Evolutionary conservation across 495 filamentous ascomycete genomes (phyloP).

Genomic region (Amniculicola lignicola): DNA sequence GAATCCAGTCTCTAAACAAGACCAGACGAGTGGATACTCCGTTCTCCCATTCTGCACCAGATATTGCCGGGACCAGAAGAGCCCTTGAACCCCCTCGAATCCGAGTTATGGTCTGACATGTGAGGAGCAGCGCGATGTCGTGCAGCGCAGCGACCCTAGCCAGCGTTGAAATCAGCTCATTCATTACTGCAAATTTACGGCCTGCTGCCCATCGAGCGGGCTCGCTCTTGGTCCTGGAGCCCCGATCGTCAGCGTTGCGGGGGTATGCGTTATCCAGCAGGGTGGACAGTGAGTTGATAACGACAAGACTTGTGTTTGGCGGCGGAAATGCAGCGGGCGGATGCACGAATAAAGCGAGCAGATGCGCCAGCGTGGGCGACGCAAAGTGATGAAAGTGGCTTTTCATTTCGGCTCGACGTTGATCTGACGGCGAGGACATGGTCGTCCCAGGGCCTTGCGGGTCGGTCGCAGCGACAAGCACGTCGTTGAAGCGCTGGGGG

Average conservation of each 20-base stretch:
- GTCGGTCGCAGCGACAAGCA: slow-evolving; percentile 12
- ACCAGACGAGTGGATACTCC: slow-evolving; percentile 64
- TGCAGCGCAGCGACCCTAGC: slow-evolving; percentile 62
- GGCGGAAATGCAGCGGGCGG: slow-evolving; percentile 60
- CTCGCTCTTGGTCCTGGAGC: slow-evolving; percentile 43
- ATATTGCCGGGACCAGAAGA: slow-evolving; percentile 68
- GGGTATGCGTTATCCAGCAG: slow-evolving; percentile 73
- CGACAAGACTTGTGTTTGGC: slow-evolving; percentile 57
- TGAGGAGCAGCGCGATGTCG: slow-evolving; percentile 63
- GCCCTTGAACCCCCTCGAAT: slow-evolving; percentile 55
- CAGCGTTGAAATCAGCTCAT: slow-evolving; percentile 55
- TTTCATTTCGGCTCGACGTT: slow-evolving; percentile 35
- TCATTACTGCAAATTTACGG: slow-evolving; percentile 61
- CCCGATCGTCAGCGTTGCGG: slow-evolving; percentile 43
- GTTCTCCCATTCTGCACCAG: slow-evolving; percentile 66
- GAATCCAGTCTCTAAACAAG: slow-evolving; percentile 64
- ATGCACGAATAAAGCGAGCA: slow-evolving; percentile 68
- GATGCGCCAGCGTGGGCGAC: slow-evolving; percentile 63
- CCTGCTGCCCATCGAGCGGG: slow-evolving; percentile 55
- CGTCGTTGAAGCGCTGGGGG: slow-evolving; percentile 29
- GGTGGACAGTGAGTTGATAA: slow-evolving; percentile 73
- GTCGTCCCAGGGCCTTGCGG: neutral
- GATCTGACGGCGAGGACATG: neutral
- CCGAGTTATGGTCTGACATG: slow-evolving; percentile 70
- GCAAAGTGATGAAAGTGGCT: slow-evolving; percentile 40